Evolutionary conservation across 2,329 filamentous ascomycete species (phyloP).

Genomic region (Leptographium galeiforme): DNA sequence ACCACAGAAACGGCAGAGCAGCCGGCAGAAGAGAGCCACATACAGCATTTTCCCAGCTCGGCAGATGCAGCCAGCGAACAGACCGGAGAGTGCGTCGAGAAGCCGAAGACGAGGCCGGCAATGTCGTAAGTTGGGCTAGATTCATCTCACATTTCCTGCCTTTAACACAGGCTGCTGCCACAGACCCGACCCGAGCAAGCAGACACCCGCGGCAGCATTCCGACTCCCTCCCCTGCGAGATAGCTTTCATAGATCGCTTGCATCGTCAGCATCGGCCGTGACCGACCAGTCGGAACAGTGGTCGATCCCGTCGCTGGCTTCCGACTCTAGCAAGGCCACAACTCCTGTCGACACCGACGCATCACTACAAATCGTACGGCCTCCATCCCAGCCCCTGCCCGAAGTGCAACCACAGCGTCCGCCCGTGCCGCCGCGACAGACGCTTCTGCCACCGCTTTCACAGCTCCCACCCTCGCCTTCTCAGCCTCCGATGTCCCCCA

Average conservation of each 20-base stretch:
- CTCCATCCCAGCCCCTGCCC: background rate
- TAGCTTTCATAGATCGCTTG: constrained; percentile 25
- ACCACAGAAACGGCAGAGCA: background rate
- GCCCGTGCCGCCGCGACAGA: background rate
- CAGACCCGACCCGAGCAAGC: background rate
- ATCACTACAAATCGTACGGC: background rate
- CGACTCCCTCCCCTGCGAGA: constrained; percentile 2
- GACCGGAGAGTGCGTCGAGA: no score
- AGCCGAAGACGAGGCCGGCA: background rate
- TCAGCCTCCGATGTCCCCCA: background rate
- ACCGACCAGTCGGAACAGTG: constrained; percentile 44
- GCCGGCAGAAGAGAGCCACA: background rate
- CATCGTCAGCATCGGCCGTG: constrained; percentile 38
- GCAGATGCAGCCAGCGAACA: no score
- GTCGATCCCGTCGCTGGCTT: constrained; percentile 31
- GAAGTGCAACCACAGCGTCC: background rate
- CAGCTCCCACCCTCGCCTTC: background rate
- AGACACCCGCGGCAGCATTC: background rate
- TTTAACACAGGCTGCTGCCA: background rate
- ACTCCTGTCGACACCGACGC: constrained; percentile 38
- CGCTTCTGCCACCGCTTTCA: background rate
- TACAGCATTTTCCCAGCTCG: no score
- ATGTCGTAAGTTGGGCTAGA: background rate
- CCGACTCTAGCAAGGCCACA: constrained; percentile 48
- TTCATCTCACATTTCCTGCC: background rate